These are phyloP conservation scores for Naganishia antarctica DNA, from an alignment of 768 basidiomycete genomes.

Conservation along the genomic window DNA sequence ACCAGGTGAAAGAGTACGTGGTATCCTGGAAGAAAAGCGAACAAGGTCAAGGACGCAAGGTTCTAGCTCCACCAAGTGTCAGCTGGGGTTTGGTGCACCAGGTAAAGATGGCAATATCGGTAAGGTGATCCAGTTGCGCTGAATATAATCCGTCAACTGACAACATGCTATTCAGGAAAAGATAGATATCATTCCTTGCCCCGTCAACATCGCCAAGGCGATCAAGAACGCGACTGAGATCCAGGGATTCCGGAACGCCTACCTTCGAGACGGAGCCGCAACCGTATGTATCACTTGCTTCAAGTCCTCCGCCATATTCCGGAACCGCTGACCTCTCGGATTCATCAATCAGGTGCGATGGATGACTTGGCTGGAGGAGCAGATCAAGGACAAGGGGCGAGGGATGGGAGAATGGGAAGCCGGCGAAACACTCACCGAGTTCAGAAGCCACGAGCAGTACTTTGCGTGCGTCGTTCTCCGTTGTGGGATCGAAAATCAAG, in stretches of 20 bases:
- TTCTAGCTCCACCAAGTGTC: constrained; percentile 33
- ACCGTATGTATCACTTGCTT: constrained; percentile 38
- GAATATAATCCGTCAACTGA: constrained; percentile 8
- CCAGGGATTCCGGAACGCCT: constrained; percentile 74
- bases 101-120: constrained; percentile 36
- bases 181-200: constrained; percentile 58
- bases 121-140: constrained; percentile 48
- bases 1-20: constrained; percentile 53
- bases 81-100: constrained; percentile 42
- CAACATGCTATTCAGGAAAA: constrained; percentile 25
- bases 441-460: constrained; percentile 38
- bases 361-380: constrained; percentile 84
- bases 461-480: constrained; percentile 39
- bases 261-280: constrained; percentile 82
- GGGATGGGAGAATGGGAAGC: constrained; percentile 86
- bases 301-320: no score
- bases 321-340: not conserved
- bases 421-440: constrained; percentile 61
- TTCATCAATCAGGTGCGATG: constrained; percentile 53
- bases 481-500: constrained; percentile 60
- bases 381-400: constrained; percentile 67
- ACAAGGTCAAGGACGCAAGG: constrained; percentile 31
- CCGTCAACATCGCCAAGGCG: constrained; percentile 71
- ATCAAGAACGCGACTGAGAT: constrained; percentile 85
- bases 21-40: constrained; percentile 32